Evolutionary conservation across 2,329 filamentous ascomycete genomes (phyloP).

Genomic region (Leptographium lundbergii): DNA sequence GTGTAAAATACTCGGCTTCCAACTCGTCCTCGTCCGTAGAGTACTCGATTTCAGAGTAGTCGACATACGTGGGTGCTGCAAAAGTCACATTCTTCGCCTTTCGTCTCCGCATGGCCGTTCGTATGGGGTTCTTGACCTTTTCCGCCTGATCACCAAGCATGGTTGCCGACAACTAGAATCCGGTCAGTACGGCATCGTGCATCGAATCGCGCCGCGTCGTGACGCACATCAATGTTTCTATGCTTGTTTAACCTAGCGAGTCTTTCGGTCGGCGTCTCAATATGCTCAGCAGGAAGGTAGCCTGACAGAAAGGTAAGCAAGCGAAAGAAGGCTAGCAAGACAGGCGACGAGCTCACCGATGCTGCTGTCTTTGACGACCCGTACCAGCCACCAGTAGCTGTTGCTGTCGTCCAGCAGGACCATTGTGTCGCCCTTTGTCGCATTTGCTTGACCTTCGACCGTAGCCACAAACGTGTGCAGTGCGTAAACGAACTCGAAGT

Average conservation of each 20-base stretch:
- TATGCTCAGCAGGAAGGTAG: slow-evolving; percentile 93
- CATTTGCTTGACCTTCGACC: slow-evolving; percentile 95
- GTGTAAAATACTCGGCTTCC: slow-evolving; percentile 23
- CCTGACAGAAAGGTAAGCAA: slow-evolving; percentile 37
- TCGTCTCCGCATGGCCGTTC: slow-evolving; percentile 68
- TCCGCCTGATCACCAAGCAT: slow-evolving; percentile 55
- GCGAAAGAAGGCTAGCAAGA: neutral
- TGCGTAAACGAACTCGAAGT: slow-evolving; percentile 99
- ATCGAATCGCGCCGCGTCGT: neutral
- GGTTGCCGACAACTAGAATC: slow-evolving; percentile 41
- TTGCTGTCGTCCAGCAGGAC: slow-evolving; percentile 96
- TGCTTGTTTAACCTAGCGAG: slow-evolving; percentile 93
- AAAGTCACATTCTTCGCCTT: slow-evolving; percentile 84
- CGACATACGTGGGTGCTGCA: slow-evolving; percentile 71
- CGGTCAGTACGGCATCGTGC: neutral
- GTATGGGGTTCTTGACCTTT: slow-evolving; percentile 71
- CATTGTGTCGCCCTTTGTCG: slow-evolving; percentile 97
- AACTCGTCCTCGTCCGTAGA: slow-evolving; percentile 61
- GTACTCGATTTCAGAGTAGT: slow-evolving; percentile 78
- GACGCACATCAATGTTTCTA: slow-evolving; percentile 83
- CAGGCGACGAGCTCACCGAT: slow-evolving; percentile 43
- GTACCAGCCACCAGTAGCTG: slow-evolving; percentile 98
- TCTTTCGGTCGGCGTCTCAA: slow-evolving; percentile 92
- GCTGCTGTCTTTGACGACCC: slow-evolving; percentile 93
- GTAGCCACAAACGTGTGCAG: slow-evolving; percentile 96